Evolutionary conservation across 2,329 filamentous ascomycete genomes (phyloP).

Genomic region (Nemania sp.): DNA sequence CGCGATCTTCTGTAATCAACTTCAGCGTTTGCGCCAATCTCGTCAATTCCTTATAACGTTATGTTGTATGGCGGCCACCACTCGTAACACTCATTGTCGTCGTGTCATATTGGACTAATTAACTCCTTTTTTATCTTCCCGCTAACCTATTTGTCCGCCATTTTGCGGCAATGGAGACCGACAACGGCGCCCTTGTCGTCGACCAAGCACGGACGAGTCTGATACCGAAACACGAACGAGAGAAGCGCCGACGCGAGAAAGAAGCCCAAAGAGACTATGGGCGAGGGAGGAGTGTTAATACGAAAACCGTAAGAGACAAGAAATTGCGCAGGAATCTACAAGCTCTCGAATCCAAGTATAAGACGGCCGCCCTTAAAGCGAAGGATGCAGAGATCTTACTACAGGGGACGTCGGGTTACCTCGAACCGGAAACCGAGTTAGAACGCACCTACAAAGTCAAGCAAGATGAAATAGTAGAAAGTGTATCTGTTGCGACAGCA

Average conservation of each 20-base stretch:
- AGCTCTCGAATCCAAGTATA: conserved; percentile 83
- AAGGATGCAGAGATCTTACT: conserved; percentile 96
- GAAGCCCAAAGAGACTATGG: conserved; percentile 84
- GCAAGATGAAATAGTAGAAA: conserved; percentile 83
- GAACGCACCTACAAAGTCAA: conserved; percentile 93
- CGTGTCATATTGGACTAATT: background rate
- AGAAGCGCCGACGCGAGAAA: conserved; percentile 64
- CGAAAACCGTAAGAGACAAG: conserved; percentile 83
- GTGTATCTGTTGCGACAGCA: conserved; percentile 83
- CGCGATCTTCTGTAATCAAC: conserved; percentile 17
- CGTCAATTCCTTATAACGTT: conserved; percentile 3
- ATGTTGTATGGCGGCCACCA: conserved; percentile 1
- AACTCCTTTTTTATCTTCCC: background rate
- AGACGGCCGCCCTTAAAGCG: conserved; percentile 82
- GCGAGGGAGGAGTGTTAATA: conserved; percentile 79
- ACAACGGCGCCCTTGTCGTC: conserved; percentile 67
- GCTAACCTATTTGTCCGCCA: background rate
- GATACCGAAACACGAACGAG: conserved; percentile 62
- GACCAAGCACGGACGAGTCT: conserved; percentile 65
- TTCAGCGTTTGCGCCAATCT: conserved; percentile 30
- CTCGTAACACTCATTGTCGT: background rate
- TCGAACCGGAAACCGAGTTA: conserved; percentile 88
- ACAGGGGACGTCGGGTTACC: conserved; percentile 85
- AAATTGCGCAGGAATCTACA: conserved; percentile 87
- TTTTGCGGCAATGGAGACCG: conserved; percentile 41